Base-by-base conservation (phyloP, 179 eudicot genomes). In the Spergularia azorica region DNA sequence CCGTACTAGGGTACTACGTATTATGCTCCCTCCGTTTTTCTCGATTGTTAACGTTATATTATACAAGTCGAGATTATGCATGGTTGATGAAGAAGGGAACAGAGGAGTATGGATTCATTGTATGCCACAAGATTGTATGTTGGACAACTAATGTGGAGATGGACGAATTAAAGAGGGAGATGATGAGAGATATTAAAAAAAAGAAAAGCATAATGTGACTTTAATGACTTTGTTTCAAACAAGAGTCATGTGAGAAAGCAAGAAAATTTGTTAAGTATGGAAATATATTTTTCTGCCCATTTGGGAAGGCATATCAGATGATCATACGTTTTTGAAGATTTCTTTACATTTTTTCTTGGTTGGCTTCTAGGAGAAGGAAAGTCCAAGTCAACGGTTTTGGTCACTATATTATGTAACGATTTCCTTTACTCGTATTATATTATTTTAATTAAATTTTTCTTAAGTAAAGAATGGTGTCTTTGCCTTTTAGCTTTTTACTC, bases 191-290 rank as follows among this genome's bases (percentile, higher is more conserved):
- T 46, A 9, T 41, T 39, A 69, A 12, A 32, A 65, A 55, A 10
- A 55, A 3, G 14, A 57, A 39, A 9, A 65, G 1, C 38, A 57
- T 26, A 26, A 26, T 26, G 32, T 55, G 14, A 48, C 2, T 56
- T 20, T 15, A 56, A 7, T 60, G 74, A 66, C 63, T 71, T 41
- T 14, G n/a, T 48, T 59, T 51, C 52, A 57, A 77, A 67, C 64
- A 52, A 58, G 80, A 73, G 77, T 81, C 84, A 77, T 81, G 84
- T 80, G 83, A 80, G 79, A 69, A 51, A 38, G 26, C 43, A 20
- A 63, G 16, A 12, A 51, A 61, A n/a, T 3, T 15, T 11, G 5
- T 26, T 3, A 60, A 51, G 70, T 68, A 12, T 13, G 17, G 11
- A 62, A 63, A 58, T 17, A 59, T 62, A n/a, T 54, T n/a, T 41